Conservation (phyloP, 1,284 basidiomycete genomes). For the Malassezia yamatoensis region DNA sequence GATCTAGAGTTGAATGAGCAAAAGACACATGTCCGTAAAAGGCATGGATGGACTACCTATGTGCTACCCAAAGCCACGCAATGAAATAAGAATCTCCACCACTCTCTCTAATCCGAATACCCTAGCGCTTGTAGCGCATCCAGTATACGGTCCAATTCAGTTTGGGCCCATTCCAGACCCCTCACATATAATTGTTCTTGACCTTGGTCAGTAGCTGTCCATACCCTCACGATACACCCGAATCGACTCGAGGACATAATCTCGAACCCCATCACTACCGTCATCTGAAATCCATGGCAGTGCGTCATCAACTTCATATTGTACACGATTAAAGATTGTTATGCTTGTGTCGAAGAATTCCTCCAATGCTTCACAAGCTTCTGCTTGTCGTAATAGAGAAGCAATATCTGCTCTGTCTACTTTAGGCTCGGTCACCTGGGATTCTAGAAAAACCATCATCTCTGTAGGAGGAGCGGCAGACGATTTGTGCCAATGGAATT, state of each 20-base stretch:
- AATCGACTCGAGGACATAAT: neutral
- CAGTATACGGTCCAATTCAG: constrained; percentile 14
- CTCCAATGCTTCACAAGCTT: constrained; percentile 9
- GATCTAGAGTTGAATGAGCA: constrained; percentile 29
- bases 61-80: constrained; percentile 6
- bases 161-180: constrained; percentile 22
- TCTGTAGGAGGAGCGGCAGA: constrained; percentile 11
- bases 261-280: neutral
- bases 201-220: constrained; percentile 3
- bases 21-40: constrained; percentile 20
- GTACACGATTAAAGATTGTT: neutral
- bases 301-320: neutral
- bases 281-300: neutral
- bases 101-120: neutral
- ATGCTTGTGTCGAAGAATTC: neutral
- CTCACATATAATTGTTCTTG: constrained; percentile 19
- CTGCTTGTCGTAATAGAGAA: neutral
- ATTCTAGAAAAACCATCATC: constrained; percentile 4
- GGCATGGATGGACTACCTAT: constrained; percentile 28
- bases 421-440: neutral
- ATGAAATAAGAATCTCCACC: neutral
- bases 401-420: neutral
- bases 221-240: constrained; percentile 3
- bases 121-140: constrained; percentile 18
- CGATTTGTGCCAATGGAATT: constrained; percentile 7